Base-by-base conservation (phyloP, 352 stramenopile species). In the Phytophthora syringae region DNA sequence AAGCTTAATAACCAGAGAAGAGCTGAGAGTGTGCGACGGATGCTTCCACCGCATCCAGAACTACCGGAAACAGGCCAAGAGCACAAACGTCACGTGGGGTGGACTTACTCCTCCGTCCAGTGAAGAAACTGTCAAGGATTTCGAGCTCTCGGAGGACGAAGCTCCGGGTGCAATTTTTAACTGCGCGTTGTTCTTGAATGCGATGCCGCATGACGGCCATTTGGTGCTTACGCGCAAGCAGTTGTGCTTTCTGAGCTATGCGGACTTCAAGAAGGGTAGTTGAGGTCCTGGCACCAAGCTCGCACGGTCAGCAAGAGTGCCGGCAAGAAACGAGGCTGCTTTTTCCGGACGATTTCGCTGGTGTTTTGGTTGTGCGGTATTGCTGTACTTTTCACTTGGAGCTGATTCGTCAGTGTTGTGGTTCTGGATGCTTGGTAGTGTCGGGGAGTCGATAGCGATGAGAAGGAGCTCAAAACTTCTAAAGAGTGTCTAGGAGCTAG, bases 161-260 rank as follows among this genome's bases (percentile, higher is more conserved):
- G 18, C 42, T 1, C 79, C 80, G 9, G 78, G 91, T 9, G 77
- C 84, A 4, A 80, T 94, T 37, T 90, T 94, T 53, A 86, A 87
- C 67, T 94, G 86, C 64, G 88, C 80, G 34, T 68, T 89, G 44
- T 94, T 94, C 72, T 52, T 86, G 18, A 82, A 92, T 21, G 86
- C 83, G 55, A 77, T 70, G 32, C 86, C 86, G 18, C 86, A 74
- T 51, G 92, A 94, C 55, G 86, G 86, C 20, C 83, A 94, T 34
- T 52, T 94, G 2, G 79, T 89, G 28, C 71, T 94, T 10, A 92
- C 86, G 5, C 78, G 84, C n/a, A 74, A 82, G 25, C 77, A 88
- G 39, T 27, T 91, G 20, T 90, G 82, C 52, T 94, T 94, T 40
- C 70, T 74, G 45, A 77, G 78, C 16, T 91, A 91, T 54, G 43